Evolutionary conservation across 371 early-diverging fungal species (phyloP).

Genomic region (Mucor velutinosus): DNA sequence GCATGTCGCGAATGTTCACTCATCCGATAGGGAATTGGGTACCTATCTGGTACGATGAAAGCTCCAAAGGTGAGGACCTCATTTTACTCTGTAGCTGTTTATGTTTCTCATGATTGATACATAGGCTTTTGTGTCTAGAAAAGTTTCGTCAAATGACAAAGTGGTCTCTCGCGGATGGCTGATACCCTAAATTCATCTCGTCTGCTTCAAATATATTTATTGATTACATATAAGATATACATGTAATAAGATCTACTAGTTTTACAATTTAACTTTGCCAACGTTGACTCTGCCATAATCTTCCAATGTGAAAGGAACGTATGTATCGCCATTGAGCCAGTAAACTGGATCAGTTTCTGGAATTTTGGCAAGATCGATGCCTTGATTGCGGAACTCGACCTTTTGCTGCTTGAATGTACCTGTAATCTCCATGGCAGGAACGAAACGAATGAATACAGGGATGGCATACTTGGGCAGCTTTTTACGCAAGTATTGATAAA

Average conservation of each 20-base stretch:
- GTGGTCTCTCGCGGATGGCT: conserved; percentile 27
- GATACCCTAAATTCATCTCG: neutral
- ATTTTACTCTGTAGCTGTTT: neutral
- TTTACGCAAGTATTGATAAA: conserved; percentile 36
- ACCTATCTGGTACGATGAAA: conserved; percentile 40
- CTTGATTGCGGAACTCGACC: conserved; percentile 49
- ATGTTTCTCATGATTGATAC: neutral
- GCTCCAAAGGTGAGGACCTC: conserved; percentile 30
- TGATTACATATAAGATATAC: neutral
- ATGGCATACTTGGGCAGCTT: conserved; percentile 65
- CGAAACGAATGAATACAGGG: conserved; percentile 61
- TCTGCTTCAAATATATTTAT: neutral
- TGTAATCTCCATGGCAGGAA: conserved; percentile 49
- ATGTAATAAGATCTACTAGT: neutral
- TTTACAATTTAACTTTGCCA: conserved; percentile 28
- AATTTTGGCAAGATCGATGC: conserved; percentile 38
- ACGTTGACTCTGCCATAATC: conserved; percentile 21
- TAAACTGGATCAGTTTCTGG: conserved; percentile 43
- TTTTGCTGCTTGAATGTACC: conserved; percentile 63
- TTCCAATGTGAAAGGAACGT: conserved; percentile 48
- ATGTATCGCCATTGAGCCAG: conserved; percentile 48
- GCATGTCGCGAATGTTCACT: neutral
- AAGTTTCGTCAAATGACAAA: conserved; percentile 5
- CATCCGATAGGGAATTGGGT: conserved; percentile 46
- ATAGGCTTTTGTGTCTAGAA: conserved; percentile 42